phyloP scores from a whole-genome alignment of 352 stramenopile species.

The Globisporangium camurandrum region DNA sequence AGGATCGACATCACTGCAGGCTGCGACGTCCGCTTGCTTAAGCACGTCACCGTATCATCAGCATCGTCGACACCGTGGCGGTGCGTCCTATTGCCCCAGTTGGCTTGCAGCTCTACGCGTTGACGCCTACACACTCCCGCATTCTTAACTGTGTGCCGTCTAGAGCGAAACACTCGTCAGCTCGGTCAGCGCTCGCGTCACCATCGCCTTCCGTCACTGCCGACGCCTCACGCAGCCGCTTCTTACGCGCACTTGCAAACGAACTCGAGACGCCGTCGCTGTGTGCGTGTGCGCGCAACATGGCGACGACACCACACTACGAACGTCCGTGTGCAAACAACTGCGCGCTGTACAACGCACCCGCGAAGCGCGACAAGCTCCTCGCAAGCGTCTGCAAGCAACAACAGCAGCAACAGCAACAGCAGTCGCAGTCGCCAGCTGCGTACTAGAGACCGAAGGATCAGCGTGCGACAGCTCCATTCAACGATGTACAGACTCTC shows the following conservation, averaged over 20 bases:
- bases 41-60: slow-evolving; percentile 16
- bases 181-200: no score
- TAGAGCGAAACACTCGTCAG: no score
- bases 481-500: neutral
- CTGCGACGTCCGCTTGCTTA: slow-evolving; percentile 27
- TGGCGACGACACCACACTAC: slow-evolving; percentile 11
- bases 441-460: neutral
- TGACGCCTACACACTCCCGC: neutral
- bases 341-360: slow-evolving; percentile 59
- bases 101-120: neutral
- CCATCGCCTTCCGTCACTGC: slow-evolving; percentile 5
- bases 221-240: slow-evolving; percentile 26
- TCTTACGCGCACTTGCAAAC: slow-evolving; percentile 36
- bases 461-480: neutral
- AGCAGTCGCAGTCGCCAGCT: neutral
- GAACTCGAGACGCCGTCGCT: slow-evolving; percentile 44
- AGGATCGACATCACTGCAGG: slow-evolving; percentile 33
- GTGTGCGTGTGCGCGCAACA: slow-evolving; percentile 34
- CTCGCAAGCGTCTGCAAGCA: slow-evolving; percentile 56
- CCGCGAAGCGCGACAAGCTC: slow-evolving; percentile 47
- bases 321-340: slow-evolving; percentile 52
- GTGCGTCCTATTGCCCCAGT: slow-evolving; percentile 7
- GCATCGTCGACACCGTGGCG: slow-evolving; percentile 47
- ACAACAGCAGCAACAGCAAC: slow-evolving; percentile 21
- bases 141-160: no score